Percentiles rank a stretch among this genome's conserved stretches.
Evolutionary conservation across 106 monocot species (phyloP).

Genomic region (Amphibolis antarctica): DNA sequence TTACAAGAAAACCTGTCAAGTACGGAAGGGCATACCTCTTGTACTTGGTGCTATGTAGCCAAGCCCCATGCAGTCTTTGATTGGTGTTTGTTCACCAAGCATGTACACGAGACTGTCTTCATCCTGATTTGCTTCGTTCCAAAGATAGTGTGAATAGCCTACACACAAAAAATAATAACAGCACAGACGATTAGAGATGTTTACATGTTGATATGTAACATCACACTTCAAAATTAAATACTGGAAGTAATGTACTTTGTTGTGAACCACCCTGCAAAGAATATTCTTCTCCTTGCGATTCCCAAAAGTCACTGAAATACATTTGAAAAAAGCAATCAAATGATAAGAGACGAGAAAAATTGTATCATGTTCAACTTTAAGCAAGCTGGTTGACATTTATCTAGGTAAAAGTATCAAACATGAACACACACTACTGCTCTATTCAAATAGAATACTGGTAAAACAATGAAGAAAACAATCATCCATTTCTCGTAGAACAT

Average conservation of each 20-base stretch:
- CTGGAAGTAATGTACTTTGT: slow-evolving; percentile 24
- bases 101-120: slow-evolving; percentile 45
- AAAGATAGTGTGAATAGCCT: slow-evolving; percentile 39
- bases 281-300: slow-evolving; percentile 54
- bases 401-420: too few species aligned
- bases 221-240: neutral
- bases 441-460: too few species aligned
- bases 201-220: neutral
- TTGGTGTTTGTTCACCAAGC: slow-evolving; percentile 76
- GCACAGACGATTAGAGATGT: neutral
- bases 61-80: slow-evolving; percentile 62
- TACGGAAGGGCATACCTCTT: slow-evolving; percentile 22
- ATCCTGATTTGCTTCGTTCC: slow-evolving; percentile 46
- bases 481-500: too few species aligned
- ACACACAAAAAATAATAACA: neutral
- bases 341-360: neutral
- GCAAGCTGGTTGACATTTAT: too few species aligned
- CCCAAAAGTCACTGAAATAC: slow-evolving; percentile 49
- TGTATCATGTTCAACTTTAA: too few species aligned
- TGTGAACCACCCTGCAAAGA: slow-evolving; percentile 20
- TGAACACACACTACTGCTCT: too few species aligned
- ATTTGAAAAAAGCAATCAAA: neutral
- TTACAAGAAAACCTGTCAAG: neutral
- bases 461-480: too few species aligned
- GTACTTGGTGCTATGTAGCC: slow-evolving; percentile 16